Conservation (phyloP, 2,329 filamentous ascomycete species). For the Monilinia laxa region DNA sequence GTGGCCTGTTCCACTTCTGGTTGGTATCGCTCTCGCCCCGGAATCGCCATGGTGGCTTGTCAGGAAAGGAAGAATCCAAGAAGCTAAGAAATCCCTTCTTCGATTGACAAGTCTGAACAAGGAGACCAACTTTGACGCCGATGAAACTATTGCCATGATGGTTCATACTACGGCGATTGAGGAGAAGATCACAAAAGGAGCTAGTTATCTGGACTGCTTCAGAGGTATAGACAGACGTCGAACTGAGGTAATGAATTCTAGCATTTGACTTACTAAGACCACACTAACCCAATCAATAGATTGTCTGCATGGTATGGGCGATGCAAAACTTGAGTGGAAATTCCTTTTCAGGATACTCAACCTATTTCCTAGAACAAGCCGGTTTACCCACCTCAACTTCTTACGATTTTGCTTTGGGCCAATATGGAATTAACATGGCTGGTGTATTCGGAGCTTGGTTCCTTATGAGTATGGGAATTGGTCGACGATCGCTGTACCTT, state of each 20-base stretch:
- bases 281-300: constrained; percentile 32
- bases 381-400: constrained; percentile 51
- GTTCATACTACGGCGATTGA: constrained; percentile 58
- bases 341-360: constrained; percentile 64
- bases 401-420: constrained; percentile 56
- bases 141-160: constrained; percentile 55
- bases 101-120: constrained; percentile 42
- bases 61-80: constrained; percentile 45
- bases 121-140: constrained; percentile 47
- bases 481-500: constrained; percentile 53
- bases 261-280: not conserved
- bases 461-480: constrained; percentile 45
- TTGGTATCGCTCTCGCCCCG: constrained; percentile 48
- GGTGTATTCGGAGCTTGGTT: constrained; percentile 56
- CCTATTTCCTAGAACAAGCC: constrained; percentile 57
- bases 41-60: constrained; percentile 53
- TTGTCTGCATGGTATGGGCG: constrained; percentile 60
- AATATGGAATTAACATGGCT: constrained; percentile 50
- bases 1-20: constrained; percentile 47
- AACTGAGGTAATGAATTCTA: constrained; percentile 44
- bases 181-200: constrained; percentile 46
- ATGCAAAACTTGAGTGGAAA: constrained; percentile 64
- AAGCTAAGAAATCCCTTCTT: constrained; percentile 44
- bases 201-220: constrained; percentile 53
- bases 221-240: constrained; percentile 50